Conservation (phyloP, 768 basidiomycete species). For the Lentinula lateritia region DNA sequence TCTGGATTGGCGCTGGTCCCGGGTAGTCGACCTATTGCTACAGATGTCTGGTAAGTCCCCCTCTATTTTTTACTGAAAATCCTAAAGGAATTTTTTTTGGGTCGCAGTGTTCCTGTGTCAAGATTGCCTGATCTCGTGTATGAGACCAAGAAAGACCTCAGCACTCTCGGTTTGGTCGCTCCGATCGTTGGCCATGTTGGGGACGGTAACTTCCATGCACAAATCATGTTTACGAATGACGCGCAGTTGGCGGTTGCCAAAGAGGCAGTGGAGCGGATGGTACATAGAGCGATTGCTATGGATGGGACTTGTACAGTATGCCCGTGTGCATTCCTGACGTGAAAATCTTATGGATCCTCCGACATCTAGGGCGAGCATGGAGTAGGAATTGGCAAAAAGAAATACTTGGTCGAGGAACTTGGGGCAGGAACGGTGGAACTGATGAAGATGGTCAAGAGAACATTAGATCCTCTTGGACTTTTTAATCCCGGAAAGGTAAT, state of each 20-base stretch:
- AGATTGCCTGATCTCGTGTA: slow-evolving; percentile 57
- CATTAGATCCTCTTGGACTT: slow-evolving; percentile 68
- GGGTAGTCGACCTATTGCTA: slow-evolving; percentile 57
- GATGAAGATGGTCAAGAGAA: slow-evolving; percentile 77
- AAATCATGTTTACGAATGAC: slow-evolving; percentile 53
- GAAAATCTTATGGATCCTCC: background rate
- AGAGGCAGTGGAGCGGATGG: slow-evolving; percentile 54
- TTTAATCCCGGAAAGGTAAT: slow-evolving; percentile 82
- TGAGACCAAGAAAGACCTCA: slow-evolving; percentile 70
- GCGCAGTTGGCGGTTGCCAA: slow-evolving; percentile 40
- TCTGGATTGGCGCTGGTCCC: slow-evolving; percentile 51
- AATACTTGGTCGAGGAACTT: slow-evolving; percentile 75
- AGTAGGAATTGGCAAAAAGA: slow-evolving; percentile 79
- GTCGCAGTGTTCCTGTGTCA: slow-evolving; percentile 52
- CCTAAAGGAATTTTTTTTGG: background rate
- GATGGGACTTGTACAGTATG: slow-evolving; percentile 60
- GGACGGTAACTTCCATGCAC: slow-evolving; percentile 52
- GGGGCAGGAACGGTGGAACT: slow-evolving; percentile 77
- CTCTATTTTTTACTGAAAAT: background rate
- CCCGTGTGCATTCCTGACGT: background rate
- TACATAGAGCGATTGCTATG: slow-evolving; percentile 58
- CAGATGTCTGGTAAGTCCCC: slow-evolving; percentile 63
- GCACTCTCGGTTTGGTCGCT: slow-evolving; percentile 46
- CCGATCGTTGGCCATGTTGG: slow-evolving; percentile 76
- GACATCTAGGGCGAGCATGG: slow-evolving; percentile 64